Evolutionary conservation across 2,329 filamentous ascomycete species (phyloP), one percentile per base, ranked within the genome.

Genomic region (Pseudocercospora fuligena): DNA sequence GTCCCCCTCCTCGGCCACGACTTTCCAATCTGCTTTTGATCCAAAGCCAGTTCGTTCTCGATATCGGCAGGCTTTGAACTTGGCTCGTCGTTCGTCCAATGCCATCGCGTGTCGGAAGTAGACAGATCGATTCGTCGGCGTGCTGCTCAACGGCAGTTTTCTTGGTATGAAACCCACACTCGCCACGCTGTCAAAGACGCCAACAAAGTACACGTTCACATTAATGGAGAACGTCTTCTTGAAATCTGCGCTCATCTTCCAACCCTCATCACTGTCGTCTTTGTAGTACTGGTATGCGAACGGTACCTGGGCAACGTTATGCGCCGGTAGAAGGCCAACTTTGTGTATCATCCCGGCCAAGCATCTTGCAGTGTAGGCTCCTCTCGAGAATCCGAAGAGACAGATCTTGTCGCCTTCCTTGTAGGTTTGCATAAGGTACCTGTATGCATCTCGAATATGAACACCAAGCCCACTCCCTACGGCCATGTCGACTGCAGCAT

Each of bases 331-430:
- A 2, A 78, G 70, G 5, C 80, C 80, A 27, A 82, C 80, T 68
- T 81, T 81, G 72, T 82, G 80, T 7, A 82, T 72, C 80, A 82
- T 81, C 2, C 79, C 80, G 29, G 79, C 76, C 3, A 86, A 75
- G 62, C 84, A 86, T 3, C 83, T 79, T 16, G 83, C 83, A 1
- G 83, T 85, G 61, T 86, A 86, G 5, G 83, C 81, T 14, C 69
- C 69, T 54, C 68, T 63, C 14, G 56, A 61, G 68, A 71, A 70
- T 19, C 69, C 69, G 27, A 71, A 68, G 12, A 71, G 57, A 49
- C 66, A 66, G 29, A 71, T 71, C 46, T 68, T 69, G 53, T 71
- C 69, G 46, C 63, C 63, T 43, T 68, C 66, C 9, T 63, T 64
- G 65, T 77, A 78, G 46, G 77, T 74, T 21, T 70, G 68, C 76